Evolutionary conservation across 2,329 filamentous ascomycete genomes (phyloP).

Genomic region (Penicillium sp.): DNA sequence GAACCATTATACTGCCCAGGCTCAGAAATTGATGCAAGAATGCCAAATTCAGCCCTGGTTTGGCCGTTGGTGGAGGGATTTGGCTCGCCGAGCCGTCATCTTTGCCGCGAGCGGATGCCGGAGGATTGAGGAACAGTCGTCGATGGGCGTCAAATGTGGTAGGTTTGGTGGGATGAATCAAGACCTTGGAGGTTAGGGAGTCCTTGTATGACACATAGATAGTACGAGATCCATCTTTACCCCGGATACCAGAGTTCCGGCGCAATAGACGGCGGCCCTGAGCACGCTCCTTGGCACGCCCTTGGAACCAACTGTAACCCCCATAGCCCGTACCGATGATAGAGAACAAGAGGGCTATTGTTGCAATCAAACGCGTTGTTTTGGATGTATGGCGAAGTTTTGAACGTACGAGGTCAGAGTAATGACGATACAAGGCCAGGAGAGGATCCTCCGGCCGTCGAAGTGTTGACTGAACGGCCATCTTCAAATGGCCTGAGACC

Average conservation of each 20-base stretch:
- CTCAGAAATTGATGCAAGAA: constrained; percentile 97
- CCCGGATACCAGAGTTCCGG: constrained; percentile 85
- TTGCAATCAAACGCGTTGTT: constrained; percentile 69
- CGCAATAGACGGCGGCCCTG: constrained; percentile 77
- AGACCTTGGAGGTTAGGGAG: constrained; percentile 72
- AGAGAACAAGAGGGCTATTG: constrained; percentile 68
- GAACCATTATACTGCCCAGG: constrained; percentile 95
- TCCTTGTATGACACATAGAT: constrained; percentile 94
- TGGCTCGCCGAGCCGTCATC: constrained; percentile 58
- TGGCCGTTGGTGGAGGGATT: constrained; percentile 83
- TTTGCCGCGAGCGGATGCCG: constrained; percentile 71
- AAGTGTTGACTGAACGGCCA: constrained; percentile 87
- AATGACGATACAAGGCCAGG: constrained; percentile 55
- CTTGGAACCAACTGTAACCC: constrained; percentile 71
- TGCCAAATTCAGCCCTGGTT: constrained; percentile 88
- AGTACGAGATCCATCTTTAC: constrained; percentile 90
- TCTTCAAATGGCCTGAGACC: constrained; percentile 38
- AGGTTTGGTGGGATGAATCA: constrained; percentile 82
- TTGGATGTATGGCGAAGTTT: constrained; percentile 63
- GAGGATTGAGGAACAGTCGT: constrained; percentile 86
- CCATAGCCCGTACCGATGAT: constrained; percentile 78
- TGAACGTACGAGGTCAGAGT: constrained; percentile 48
- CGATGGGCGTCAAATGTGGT: constrained; percentile 96
- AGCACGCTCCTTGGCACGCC: constrained; percentile 70
- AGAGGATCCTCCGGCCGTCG: constrained; percentile 64